These are phyloP conservation scores for Diaporthe sp. DNA, from an alignment of 2,329 filamentous ascomycete genomes.

Conservation along the genomic window DNA sequence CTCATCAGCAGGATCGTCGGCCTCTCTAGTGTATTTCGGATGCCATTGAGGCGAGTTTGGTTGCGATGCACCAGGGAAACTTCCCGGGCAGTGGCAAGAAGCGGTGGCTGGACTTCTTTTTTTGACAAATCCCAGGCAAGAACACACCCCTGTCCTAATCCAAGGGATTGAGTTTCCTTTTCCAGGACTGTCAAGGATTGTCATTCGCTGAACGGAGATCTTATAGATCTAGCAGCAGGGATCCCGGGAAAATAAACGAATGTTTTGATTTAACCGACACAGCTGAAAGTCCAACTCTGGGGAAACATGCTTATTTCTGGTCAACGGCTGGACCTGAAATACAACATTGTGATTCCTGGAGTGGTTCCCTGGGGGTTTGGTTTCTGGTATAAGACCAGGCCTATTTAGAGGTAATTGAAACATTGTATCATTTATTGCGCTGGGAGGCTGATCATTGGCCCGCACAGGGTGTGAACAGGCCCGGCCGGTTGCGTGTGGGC, in stretches of 20 bases:
- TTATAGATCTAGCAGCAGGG: conserved; percentile 25
- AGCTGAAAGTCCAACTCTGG: conserved; percentile 19
- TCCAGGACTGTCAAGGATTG: conserved; percentile 21
- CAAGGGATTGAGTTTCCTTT: conserved; percentile 28
- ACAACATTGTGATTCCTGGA: background rate
- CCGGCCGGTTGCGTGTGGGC: background rate
- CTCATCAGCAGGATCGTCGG: background rate
- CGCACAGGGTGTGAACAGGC: background rate
- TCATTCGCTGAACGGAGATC: conserved; percentile 26
- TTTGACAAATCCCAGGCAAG: background rate
- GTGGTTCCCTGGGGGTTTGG: background rate
- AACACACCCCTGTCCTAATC: background rate
- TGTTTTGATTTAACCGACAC: conserved; percentile 27
- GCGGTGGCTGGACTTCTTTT: conserved; percentile 20
- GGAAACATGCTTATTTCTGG: conserved; percentile 24
- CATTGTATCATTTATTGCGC: background rate
- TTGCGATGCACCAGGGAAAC: background rate
- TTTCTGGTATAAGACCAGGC: background rate
- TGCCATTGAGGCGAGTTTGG: background rate
- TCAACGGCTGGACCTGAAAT: conserved; percentile 18
- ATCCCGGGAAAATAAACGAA: conserved; percentile 1
- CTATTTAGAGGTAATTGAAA: conserved; percentile 7
- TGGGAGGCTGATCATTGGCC: background rate
- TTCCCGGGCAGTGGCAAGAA: conserved; percentile 14
- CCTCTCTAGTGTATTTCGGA: background rate